A percentile compares a stretch with the other conserved stretches of the same genome.
Evolutionary conservation across 257 asterid genomes (phyloP).

Genomic region (Solanum raphanifolium): DNA sequence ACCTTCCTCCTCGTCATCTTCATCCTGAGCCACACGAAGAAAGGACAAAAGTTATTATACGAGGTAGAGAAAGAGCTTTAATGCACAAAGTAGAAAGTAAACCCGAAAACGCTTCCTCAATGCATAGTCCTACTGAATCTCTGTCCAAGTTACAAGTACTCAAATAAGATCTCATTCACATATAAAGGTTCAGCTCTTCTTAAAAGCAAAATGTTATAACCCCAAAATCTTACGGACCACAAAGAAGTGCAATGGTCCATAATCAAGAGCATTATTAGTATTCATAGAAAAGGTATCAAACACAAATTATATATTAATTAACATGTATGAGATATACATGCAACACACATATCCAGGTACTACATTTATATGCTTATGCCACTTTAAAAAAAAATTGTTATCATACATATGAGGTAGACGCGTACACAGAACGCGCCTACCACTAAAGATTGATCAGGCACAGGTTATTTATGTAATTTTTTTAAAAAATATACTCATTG

Average conservation of each 20-base stretch:
- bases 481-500: not conserved
- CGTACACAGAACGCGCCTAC: not conserved
- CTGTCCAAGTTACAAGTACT: not conserved
- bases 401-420: not conserved
- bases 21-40: constrained; percentile 48
- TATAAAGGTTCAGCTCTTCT: not conserved
- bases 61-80: not conserved
- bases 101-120: not conserved
- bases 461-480: not conserved
- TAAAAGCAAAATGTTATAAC: not conserved
- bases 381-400: not conserved
- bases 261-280: not conserved
- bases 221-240: not conserved
- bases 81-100: not conserved
- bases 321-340: not conserved
- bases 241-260: not conserved
- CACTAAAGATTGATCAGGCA: not conserved
- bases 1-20: constrained; percentile 80
- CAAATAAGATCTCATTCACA: not conserved
- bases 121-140: not conserved
- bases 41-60: not conserved
- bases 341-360: not conserved
- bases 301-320: not conserved
- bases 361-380: not conserved
- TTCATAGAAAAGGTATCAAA: not conserved